Base-by-base conservation (phyloP, 495 filamentous ascomycete genomes). In the Hamigera avellanea region DNA sequence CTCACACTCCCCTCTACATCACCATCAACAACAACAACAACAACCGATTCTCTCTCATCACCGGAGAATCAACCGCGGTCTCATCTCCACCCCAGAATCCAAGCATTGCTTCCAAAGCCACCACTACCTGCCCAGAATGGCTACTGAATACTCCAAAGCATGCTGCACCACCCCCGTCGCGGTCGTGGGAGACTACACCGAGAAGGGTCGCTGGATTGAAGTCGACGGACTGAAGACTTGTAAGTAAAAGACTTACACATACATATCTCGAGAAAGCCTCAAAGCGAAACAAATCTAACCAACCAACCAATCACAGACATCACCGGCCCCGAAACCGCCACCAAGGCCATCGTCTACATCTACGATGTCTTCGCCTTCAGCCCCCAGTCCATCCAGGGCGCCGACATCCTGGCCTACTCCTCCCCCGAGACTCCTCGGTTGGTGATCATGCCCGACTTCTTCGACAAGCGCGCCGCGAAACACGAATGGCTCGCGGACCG, bases 401-500 rank as follows among this genome's bases (percentile, higher is more conserved):
- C 54, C 2, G 53, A 54, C 41, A 29, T 35, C 18, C 19, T 41
- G 10, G 37, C 37, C 28, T 41, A 19, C 10, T 26, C 8, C n/a
- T 26, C n/a, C 8, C 10, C 28, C 26, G 14, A 19, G 8, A 40
- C 45, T 25, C 50, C 53, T 32, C 51, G 54, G 26, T 44, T 47
- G 34, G 53, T 63, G 21, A 53, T 54, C 36, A 46, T 63, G 33
- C 59, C 58, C 3, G 59, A 61, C 32, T 58, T 6, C 35, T 56
- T 61, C 32, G 37, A 53, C 26, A 31, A 31, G 6, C 15, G 13
- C 14, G 37, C 33, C 5, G 43, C 43, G 1, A 33, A 37, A 14
- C 42, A 44, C 21, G 41, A 40, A 1, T 53, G 49, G 49, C 43
- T 47, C 8, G 46, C 46, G 15, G 46, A 46, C 1, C 26, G 21